Evolutionary conservation across 73 alveolate genomes (phyloP).

Genomic region (Paramecium pentaurelia): DNA sequence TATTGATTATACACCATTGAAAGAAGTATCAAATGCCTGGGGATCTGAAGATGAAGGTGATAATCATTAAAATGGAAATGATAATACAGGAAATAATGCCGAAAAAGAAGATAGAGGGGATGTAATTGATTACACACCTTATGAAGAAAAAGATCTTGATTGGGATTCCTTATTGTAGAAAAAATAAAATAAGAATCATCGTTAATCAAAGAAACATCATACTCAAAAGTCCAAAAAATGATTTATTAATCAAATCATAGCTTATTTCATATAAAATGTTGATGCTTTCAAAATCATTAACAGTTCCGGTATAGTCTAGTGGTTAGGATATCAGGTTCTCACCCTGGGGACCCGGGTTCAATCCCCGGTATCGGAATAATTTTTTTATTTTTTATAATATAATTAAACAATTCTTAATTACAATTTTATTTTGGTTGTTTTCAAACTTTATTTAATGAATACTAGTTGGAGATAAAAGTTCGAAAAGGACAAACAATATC

Average conservation of each 20-base stretch:
- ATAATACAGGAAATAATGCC: not conserved
- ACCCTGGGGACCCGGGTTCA: constrained; percentile 56
- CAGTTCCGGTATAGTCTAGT: constrained; percentile 46
- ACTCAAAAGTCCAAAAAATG: constrained; percentile 9
- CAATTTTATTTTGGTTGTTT: not conserved
- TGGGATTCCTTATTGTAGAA: not conserved
- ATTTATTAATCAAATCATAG: not conserved
- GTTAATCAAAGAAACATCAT: not conserved
- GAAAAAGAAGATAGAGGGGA: not conserved
- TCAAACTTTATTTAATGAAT: constrained; percentile 11
- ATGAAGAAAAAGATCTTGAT: not conserved
- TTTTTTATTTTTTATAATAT: not conserved
- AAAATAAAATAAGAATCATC: not conserved
- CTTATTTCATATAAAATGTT: not conserved
- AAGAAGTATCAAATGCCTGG: constrained; percentile 8
- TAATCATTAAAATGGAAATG: not conserved
- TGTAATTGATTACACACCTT: constrained; percentile 31
- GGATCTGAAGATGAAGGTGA: not conserved
- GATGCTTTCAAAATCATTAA: not conserved
- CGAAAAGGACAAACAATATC: not conserved
- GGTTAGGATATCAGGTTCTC: constrained; percentile 56
- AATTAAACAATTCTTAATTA: not conserved
- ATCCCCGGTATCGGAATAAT: constrained; percentile 53
- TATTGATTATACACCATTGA: constrained; percentile 8
- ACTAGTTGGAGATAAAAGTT: not conserved